phyloP scores from a whole-genome alignment of 2,329 filamentous ascomycete species.

The Aureobasidium sp. region DNA sequence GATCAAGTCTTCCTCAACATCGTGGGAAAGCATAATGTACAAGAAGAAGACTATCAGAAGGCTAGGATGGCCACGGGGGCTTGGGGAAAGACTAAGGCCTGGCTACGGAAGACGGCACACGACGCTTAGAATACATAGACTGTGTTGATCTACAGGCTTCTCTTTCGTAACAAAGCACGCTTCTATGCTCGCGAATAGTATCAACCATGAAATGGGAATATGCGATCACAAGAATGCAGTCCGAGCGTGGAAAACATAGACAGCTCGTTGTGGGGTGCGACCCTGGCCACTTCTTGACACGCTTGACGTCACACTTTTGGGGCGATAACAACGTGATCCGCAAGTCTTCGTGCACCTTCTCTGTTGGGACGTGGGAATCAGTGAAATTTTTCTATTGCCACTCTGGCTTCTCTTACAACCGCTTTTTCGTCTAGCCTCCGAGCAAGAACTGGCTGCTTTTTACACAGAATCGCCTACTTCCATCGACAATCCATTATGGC shows the following conservation, averaged over 20 bases:
- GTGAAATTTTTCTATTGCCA: background rate
- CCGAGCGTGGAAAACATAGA: background rate
- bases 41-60: conserved; percentile 54
- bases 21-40: conserved; percentile 69
- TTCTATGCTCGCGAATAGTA: background rate
- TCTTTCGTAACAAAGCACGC: no score
- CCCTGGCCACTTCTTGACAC: background rate
- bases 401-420: conserved; percentile 3
- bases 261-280: background rate
- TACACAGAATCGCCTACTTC: background rate
- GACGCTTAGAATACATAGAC: conserved; percentile 6
- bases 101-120: background rate
- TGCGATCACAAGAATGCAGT: no score
- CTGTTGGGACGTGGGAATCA: conserved; percentile 1
- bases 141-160: no score
- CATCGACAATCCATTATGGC: conserved; percentile 24
- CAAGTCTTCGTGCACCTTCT: conserved; percentile 12
- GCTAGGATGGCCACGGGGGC: conserved; percentile 17
- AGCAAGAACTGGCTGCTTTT: background rate
- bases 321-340: conserved; percentile 4
- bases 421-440: background rate
- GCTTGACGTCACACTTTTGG: conserved; percentile 11
- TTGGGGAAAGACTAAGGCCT: conserved; percentile 12
- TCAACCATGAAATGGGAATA: background rate
- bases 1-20: conserved; percentile 88